These are phyloP conservation scores for Gyrodon lividus DNA, from an alignment of 768 basidiomycete genomes.

Conservation along the genomic window DNA sequence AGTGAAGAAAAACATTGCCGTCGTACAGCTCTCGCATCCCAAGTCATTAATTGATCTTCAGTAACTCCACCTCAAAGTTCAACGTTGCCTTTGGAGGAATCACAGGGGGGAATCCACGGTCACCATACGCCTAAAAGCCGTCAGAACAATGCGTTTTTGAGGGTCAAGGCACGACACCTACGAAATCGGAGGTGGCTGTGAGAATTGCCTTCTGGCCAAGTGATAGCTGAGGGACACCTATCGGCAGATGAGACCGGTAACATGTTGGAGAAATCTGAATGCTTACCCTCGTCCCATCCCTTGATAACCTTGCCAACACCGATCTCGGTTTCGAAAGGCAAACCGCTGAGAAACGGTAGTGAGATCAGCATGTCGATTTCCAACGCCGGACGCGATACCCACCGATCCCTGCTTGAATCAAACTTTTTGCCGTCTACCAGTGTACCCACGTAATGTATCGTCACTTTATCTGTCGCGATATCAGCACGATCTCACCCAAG, in stretches of 20 bases:
- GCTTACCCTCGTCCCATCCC: constrained; percentile 87
- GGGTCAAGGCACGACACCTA: constrained; percentile 38
- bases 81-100: constrained; percentile 77
- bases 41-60: constrained; percentile 56
- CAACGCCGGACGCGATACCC: constrained; percentile 14
- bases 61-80: constrained; percentile 80
- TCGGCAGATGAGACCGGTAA: background rate
- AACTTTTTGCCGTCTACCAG: constrained; percentile 61
- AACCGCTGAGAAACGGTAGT: constrained; percentile 38
- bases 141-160: constrained; percentile 2
- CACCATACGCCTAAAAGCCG: constrained; percentile 60
- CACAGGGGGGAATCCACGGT: constrained; percentile 71
- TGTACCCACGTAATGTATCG: constrained; percentile 79
- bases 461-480: constrained; percentile 56
- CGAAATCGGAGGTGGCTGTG: constrained; percentile 73
- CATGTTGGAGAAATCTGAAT: background rate
- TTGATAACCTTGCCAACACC: constrained; percentile 82
- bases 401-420: constrained; percentile 81
- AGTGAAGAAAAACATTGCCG: constrained; percentile 8
- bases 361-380: constrained; percentile 4
- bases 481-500: constrained; percentile 19
- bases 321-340: constrained; percentile 67
- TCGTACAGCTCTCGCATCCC: constrained; percentile 21
- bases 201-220: constrained; percentile 71
- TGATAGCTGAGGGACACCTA: constrained; percentile 77